phyloP scores from a whole-genome alignment of 2,329 filamentous ascomycete genomes.

The Cercospora sesami region DNA sequence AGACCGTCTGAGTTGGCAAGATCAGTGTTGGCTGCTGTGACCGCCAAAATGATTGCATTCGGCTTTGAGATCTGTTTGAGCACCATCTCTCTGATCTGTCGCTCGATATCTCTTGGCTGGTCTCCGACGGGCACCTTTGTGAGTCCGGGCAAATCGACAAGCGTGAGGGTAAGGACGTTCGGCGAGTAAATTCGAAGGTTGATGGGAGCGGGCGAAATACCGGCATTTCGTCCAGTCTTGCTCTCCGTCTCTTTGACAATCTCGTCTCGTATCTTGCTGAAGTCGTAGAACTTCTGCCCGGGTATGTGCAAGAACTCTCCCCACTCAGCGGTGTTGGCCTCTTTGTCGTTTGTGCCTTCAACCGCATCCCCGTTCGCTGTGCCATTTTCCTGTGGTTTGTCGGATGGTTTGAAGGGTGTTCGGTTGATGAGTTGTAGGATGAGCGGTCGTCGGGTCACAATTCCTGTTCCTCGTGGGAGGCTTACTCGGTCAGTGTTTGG shows the following conservation, averaged over 20 bases:
- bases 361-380: conserved; percentile 70
- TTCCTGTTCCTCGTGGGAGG: conserved; percentile 93
- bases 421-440: conserved; percentile 98
- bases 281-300: conserved; percentile 96
- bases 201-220: conserved; percentile 95
- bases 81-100: conserved; percentile 96
- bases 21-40: conserved; percentile 96
- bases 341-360: conserved; percentile 70
- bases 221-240: conserved; percentile 93
- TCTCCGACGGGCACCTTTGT: conserved; percentile 97
- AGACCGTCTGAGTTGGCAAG: conserved; percentile 97
- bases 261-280: conserved; percentile 97
- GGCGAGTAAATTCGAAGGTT: conserved; percentile 98
- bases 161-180: conserved; percentile 92
- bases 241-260: conserved; percentile 94
- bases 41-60: conserved; percentile 95
- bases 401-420: conserved; percentile 48
- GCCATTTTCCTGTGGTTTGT: conserved; percentile 69
- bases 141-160: conserved; percentile 93
- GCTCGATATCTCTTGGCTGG: conserved; percentile 93
- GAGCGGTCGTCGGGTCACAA: conserved; percentile 92
- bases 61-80: conserved; percentile 98
- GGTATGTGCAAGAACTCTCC: conserved; percentile 98
- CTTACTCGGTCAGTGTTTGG: conserved; percentile 56
- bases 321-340: conserved; percentile 93